Evolutionary conservation across 2,329 filamentous ascomycete species (phyloP), one percentile per base, ranked within the genome.

Genomic region (Ophiostoma ips): DNA sequence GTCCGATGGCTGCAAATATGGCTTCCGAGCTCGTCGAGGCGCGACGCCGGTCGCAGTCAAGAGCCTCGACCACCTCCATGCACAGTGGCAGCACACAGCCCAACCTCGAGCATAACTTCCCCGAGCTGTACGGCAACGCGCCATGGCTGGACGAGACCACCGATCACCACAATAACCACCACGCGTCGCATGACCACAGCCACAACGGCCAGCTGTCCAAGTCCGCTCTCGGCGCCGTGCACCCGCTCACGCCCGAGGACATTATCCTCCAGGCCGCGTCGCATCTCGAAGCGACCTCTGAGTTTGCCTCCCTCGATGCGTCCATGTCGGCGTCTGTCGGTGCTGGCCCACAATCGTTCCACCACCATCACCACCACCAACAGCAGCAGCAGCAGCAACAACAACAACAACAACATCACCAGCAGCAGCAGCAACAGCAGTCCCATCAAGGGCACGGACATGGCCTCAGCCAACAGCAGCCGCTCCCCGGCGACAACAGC

Each of bases 211-310:
- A 76, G 55, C 59, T 51, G 11, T 35, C 62, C 8, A 55, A 55
- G 46, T 48, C 40, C 12, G 34, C 36, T 6, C 30, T 49, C 7
- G 30, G 21, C 16, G 21, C 62, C 8, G 58, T 62, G 33, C 63
- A 67, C 31, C 70, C 71, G 49, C 70, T 81, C 67, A 70, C 73
- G 3, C 64, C 74, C 21, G 77, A 81, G 56, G 76, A 77, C 53
- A 71, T 80, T 64, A 72, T 81, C 45, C 65, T 81, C 53, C 73
- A 77, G 50, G 72, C 73, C 16, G 71, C 73, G 28, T 69, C 71
- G 19, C 77, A 78, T 55, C 69, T 80, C 58, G 73, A 76, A 55
- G 65, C 68, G 45, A 67, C 66, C 41, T 69, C 69, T 49, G 66
- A 68, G 16, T 76, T 70, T 37, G 15, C 41, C 57, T 58, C 68